Percentiles rank a stretch among this genome's conserved stretches.
Conservation (phyloP, 2,329 filamentous ascomycete genomes). For the Fusarium praegraminearum region DNA sequence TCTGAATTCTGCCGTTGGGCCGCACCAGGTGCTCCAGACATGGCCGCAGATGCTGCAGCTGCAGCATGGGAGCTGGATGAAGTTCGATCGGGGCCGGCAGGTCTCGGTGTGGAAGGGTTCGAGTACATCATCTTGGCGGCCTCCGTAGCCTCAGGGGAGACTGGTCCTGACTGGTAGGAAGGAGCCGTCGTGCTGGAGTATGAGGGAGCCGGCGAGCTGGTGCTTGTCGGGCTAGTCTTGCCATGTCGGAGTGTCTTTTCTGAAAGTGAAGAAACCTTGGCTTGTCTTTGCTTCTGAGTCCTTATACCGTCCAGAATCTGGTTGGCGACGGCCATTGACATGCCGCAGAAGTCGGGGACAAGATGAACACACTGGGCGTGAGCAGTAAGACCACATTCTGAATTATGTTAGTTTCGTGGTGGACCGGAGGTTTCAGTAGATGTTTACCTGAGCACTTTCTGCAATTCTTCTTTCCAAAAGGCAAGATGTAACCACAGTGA, state of each 20-base stretch:
- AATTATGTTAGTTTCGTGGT: constrained; percentile 47
- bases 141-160: constrained; percentile 66
- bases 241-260: constrained; percentile 73
- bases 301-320: constrained; percentile 90
- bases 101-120: constrained; percentile 65
- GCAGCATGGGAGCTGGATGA: constrained; percentile 68
- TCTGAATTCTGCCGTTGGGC: constrained; percentile 52
- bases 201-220: constrained; percentile 51
- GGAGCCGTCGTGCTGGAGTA: constrained; percentile 51
- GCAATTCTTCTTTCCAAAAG: constrained; percentile 94
- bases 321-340: constrained; percentile 98
- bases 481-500: constrained; percentile 95
- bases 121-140: constrained; percentile 73
- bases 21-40: constrained; percentile 62
- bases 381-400: constrained; percentile 91
- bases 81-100: constrained; percentile 63
- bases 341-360: constrained; percentile 98
- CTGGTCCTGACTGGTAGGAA: constrained; percentile 39
- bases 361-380: constrained; percentile 93
- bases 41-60: constrained; percentile 68
- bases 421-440: not conserved
- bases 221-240: constrained; percentile 60
- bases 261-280: constrained; percentile 69
- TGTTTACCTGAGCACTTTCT: constrained; percentile 85
- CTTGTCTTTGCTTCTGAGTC: constrained; percentile 77